These are phyloP conservation scores for Phytophthora lateralis DNA, from an alignment of 352 stramenopile species.

Conservation along the genomic window DNA sequence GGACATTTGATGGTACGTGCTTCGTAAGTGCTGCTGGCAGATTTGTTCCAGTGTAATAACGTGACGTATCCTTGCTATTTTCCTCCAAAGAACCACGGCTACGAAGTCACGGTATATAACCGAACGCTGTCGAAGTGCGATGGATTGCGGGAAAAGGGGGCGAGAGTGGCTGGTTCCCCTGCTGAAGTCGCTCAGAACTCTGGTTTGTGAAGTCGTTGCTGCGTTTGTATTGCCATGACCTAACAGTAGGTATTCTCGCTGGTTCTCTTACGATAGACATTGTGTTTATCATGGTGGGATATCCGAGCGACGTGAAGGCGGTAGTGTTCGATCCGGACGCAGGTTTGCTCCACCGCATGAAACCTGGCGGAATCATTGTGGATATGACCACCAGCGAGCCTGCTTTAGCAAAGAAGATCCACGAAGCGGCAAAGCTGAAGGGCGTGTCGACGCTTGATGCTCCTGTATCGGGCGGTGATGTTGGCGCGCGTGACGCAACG, in stretches of 20 bases:
- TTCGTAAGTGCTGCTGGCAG: neutral
- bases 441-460: slow-evolving; percentile 80
- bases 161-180: slow-evolving; percentile 71
- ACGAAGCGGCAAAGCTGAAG: slow-evolving; percentile 70
- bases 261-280: slow-evolving; percentile 57
- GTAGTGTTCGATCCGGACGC: slow-evolving; percentile 75
- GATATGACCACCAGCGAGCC: slow-evolving; percentile 92
- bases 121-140: slow-evolving; percentile 86
- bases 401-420: slow-evolving; percentile 89
- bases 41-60: slow-evolving; percentile 1
- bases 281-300: slow-evolving; percentile 91
- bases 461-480: slow-evolving; percentile 86
- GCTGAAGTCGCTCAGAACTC: slow-evolving; percentile 80
- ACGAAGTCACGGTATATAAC: slow-evolving; percentile 88
- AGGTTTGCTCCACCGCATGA: slow-evolving; percentile 73
- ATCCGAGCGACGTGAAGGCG: slow-evolving; percentile 81
- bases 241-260: slow-evolving; percentile 1
- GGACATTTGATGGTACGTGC: slow-evolving; percentile 77
- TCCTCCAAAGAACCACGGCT: slow-evolving; percentile 68
- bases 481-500: slow-evolving; percentile 86
- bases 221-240: neutral
- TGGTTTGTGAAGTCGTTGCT: slow-evolving; percentile 36
- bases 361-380: slow-evolving; percentile 82
- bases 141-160: slow-evolving; percentile 73
- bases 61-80: neutral